Evolutionary conservation across 805 yeast species (phyloP).

Genomic region (Hermanozyma aechmeae): DNA sequence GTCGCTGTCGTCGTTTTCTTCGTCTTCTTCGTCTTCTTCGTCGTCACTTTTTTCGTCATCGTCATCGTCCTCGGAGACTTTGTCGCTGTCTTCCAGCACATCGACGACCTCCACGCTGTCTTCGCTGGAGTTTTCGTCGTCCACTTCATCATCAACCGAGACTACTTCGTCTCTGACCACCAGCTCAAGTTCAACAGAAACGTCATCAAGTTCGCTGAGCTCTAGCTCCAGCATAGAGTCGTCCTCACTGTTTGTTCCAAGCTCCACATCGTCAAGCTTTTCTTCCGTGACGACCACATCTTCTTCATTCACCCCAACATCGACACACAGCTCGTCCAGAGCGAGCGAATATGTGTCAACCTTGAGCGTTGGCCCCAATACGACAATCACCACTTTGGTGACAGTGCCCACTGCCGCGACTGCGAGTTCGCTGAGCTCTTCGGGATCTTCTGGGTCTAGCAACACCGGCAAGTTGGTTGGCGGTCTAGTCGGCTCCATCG

Average conservation of each 20-base stretch:
- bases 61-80: constrained; percentile 2
- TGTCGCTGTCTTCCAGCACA: background rate
- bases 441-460: no score
- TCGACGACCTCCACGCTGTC: constrained; percentile 5
- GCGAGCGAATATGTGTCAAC: constrained; percentile 9
- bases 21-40: constrained; percentile 2
- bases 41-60: constrained; percentile 1
- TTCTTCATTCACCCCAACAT: constrained; percentile 1
- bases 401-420: constrained; percentile 27
- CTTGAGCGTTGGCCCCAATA: constrained; percentile 15
- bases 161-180: constrained; percentile 1
- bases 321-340: background rate
- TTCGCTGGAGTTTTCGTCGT: background rate
- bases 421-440: constrained; percentile 1
- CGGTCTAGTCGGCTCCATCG: constrained; percentile 37
- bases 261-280: background rate
- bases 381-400: constrained; percentile 32
- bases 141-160: constrained; percentile 1
- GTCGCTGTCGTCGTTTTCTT: constrained; percentile 1
- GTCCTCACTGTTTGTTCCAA: background rate
- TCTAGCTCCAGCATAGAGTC: background rate
- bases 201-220: background rate
- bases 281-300: constrained; percentile 1
- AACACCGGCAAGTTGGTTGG: constrained; percentile 24
- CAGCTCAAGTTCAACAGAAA: background rate